Base-by-base conservation (phyloP, 805 yeast genomes). In the Clavispora carvajalis region DNA sequence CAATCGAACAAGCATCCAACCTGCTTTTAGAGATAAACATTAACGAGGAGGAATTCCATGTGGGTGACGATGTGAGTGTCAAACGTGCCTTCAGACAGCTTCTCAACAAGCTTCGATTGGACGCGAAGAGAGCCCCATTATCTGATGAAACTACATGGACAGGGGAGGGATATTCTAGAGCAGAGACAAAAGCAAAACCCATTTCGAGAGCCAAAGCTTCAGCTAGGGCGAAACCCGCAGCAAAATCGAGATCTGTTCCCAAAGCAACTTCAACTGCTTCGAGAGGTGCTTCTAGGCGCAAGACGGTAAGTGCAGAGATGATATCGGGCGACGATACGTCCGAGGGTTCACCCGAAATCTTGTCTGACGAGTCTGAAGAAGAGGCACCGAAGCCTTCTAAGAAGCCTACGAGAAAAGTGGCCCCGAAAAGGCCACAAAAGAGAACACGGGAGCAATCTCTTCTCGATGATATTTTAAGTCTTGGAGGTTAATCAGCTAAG, bases 1-100 rank as follows among this genome's bases (percentile, higher is more conserved):
- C 83, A 49, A 63, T 81, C 34, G 64, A 61, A 8, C 71, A 67
- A 23, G 84, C 80, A 48, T 67, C 79, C 13, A 65, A 72, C 12
- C 54, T 77, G 44, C 56, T 83, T 31, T 55, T 71, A 37, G 55
- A 70, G 3, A 60, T 67, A 60, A 63, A 76, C 49, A 64, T 60
- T 13, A 66, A 72, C 36, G 63, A 67, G 3, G 73, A 69, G 18
- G 63, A 58, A 13, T 52, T 45, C 55, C 58, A 60, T 38, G 55
- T 52, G 22, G 59, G 55, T 3, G 66, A 60, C 29, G 62, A 59
- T 13, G 41, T 33, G 12, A 36, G 37, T 28, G 49, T 44, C 12
- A 48, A 44, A 22, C 40, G 44, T 13, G 40, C 50, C 1, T 49
- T 48, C 23, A 44, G 49, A 8, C 52, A 49, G 25, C 46, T 49